Conservation (phyloP, 2,329 filamentous ascomycete species). For the Epichloe brachyelytri region DNA sequence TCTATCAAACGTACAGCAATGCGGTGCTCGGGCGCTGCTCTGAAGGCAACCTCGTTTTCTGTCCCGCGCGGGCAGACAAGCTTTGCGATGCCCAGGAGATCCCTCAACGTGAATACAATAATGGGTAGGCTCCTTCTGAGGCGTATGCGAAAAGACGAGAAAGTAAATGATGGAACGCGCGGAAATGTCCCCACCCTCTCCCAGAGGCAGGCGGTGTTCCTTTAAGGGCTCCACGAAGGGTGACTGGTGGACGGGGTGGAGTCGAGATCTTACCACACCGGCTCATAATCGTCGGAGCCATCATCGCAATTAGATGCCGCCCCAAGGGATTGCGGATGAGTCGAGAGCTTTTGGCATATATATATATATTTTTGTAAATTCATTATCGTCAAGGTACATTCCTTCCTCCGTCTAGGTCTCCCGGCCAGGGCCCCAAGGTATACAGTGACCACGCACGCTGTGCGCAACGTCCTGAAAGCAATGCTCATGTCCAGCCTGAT, state of each 20-base stretch:
- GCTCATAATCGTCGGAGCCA: too few relatives aligned
- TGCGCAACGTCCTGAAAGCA: not conserved
- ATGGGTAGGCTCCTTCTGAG: too few relatives aligned
- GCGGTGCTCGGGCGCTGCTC: not conserved
- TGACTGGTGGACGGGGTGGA: not conserved
- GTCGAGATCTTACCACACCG: not conserved
- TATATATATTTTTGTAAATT: not conserved
- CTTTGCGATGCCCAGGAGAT: too few relatives aligned
- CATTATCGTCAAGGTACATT: conserved; percentile 5
- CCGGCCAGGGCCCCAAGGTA: not conserved
- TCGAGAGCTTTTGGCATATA: too few relatives aligned
- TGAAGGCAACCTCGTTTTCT: not conserved
- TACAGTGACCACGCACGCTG: not conserved
- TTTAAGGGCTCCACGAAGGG: not conserved
- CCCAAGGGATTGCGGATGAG: too few relatives aligned
- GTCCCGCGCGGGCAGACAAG: too few relatives aligned
- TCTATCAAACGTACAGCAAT: not conserved
- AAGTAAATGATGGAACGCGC: too few relatives aligned
- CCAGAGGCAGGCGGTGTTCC: not conserved
- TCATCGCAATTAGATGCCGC: too few relatives aligned
- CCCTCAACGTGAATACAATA: too few relatives aligned
- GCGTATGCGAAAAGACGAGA: too few relatives aligned
- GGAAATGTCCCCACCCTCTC: too few relatives aligned
- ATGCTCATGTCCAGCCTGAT: not conserved
- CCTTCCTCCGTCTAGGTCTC: not conserved